Conservation (phyloP, 2,329 filamentous ascomycete species). For the Trichoderma arundinaceum region DNA sequence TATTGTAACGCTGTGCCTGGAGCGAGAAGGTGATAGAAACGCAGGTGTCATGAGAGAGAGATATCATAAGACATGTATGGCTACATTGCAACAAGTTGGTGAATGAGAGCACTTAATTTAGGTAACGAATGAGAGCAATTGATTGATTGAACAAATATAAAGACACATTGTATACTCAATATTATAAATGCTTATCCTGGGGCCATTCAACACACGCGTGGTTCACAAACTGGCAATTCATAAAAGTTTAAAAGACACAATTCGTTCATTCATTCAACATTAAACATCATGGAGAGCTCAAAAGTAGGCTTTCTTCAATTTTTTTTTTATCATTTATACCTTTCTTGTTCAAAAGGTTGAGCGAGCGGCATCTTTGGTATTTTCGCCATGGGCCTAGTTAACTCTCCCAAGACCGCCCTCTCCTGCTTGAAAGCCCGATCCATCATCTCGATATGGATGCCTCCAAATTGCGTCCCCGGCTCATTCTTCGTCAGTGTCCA, state of each 20-base stretch:
- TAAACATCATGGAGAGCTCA: neutral
- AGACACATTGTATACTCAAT: neutral
- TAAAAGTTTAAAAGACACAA: neutral
- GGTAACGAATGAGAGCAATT: neutral
- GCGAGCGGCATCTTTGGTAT: constrained; percentile 50
- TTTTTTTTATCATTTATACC: constrained; percentile 35
- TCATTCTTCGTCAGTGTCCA: constrained; percentile 31
- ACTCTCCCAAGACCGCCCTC: constrained; percentile 31
- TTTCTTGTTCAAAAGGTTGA: constrained; percentile 41
- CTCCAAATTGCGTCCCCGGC: neutral
- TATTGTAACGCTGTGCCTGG: neutral
- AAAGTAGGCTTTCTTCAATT: constrained; percentile 16
- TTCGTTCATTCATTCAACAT: neutral
- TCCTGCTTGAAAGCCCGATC: neutral
- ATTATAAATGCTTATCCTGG: too few species aligned
- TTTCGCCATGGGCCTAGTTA: constrained; percentile 40
- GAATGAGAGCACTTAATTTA: neutral
- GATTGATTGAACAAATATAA: neutral
- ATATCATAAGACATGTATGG: constrained; percentile 13
- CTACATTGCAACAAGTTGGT: constrained; percentile 4
- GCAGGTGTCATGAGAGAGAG: neutral
- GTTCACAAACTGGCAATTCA: neutral
- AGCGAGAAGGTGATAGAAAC: neutral
- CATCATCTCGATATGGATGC: constrained; percentile 7
- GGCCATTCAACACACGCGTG: too few species aligned